Conservation (phyloP, 1,284 basidiomycete species). For the Hemileia vastatrix region DNA sequence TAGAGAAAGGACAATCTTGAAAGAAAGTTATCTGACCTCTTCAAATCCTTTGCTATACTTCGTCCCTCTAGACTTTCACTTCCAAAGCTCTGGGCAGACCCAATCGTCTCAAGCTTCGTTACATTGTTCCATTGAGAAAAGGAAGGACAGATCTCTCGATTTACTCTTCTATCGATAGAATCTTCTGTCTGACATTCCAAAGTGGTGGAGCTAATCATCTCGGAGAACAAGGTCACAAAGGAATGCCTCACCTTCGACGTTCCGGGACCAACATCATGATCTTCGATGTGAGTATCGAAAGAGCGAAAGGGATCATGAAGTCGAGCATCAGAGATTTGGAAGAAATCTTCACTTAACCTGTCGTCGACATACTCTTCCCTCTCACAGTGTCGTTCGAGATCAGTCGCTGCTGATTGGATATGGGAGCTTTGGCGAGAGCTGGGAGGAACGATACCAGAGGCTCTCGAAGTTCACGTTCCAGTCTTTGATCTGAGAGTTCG, state of each 20-base stretch:
- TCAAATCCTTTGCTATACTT: not conserved
- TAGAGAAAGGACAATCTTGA: too few species aligned
- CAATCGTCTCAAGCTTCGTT: constrained; percentile 53
- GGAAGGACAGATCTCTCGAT: constrained; percentile 58
- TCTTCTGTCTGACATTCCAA: constrained; percentile 67
- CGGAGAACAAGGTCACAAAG: constrained; percentile 47
- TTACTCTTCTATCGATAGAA: constrained; percentile 69
- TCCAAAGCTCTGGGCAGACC: constrained; percentile 28
- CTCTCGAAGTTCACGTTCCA: constrained; percentile 50
- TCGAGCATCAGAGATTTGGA: not conserved
- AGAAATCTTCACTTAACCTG: not conserved
- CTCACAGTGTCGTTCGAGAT: constrained; percentile 46
- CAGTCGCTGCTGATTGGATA: constrained; percentile 66
- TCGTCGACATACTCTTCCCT: too few species aligned
- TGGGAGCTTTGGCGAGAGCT: constrained; percentile 68
- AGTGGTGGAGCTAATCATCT: constrained; percentile 55
- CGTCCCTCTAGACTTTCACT: not conserved
- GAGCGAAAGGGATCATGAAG: too few species aligned
- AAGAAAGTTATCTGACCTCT: too few species aligned
- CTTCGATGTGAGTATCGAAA: constrained; percentile 55
- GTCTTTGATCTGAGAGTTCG: constrained; percentile 54
- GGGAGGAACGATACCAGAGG: constrained; percentile 49
- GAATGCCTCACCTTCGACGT: constrained; percentile 47
- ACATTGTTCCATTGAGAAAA: constrained; percentile 57
- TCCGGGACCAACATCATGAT: constrained; percentile 65